phyloP scores from a whole-genome alignment of 2,329 filamentous ascomycete genomes.

The Penicillium rolfsii region DNA sequence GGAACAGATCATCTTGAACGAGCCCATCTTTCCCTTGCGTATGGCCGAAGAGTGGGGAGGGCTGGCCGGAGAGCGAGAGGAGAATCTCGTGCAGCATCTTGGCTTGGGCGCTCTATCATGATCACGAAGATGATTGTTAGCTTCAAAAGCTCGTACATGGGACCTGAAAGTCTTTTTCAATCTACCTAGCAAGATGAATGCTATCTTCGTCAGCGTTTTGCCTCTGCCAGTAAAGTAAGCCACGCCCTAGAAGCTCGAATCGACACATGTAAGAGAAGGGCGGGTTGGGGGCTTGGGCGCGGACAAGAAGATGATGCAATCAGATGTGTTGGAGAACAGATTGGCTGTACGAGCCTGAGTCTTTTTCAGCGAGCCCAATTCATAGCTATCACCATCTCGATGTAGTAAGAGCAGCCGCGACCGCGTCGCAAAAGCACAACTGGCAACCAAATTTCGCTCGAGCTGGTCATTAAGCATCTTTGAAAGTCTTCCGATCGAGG shows the following conservation, averaged over 20 bases:
- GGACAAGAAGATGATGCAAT: conserved; percentile 1
- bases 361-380: conserved; percentile 1
- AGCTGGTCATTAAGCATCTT: conserved; percentile 4
- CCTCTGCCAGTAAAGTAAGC: conserved; percentile 49
- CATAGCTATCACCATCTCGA: background rate
- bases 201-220: conserved; percentile 30
- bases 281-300: background rate
- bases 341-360: background rate
- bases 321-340: background rate
- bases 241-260: conserved; percentile 50
- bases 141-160: background rate
- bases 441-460: background rate
- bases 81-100: conserved; percentile 98
- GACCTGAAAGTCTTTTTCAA: background rate
- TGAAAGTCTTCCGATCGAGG: conserved; percentile 14
- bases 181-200: conserved; percentile 33
- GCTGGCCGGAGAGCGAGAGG: conserved; percentile 91
- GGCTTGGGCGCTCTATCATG: conserved; percentile 27
- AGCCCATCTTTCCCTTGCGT: conserved; percentile 53
- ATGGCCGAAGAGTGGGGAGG: conserved; percentile 77
- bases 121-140: conserved; percentile 1
- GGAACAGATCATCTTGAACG: conserved; percentile 53
- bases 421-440: background rate
- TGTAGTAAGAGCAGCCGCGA: background rate
- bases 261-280: conserved; percentile 47